These are phyloP conservation scores for Withania somnifera DNA, from an alignment of 305 asterid species.

Conservation along the genomic window DNA sequence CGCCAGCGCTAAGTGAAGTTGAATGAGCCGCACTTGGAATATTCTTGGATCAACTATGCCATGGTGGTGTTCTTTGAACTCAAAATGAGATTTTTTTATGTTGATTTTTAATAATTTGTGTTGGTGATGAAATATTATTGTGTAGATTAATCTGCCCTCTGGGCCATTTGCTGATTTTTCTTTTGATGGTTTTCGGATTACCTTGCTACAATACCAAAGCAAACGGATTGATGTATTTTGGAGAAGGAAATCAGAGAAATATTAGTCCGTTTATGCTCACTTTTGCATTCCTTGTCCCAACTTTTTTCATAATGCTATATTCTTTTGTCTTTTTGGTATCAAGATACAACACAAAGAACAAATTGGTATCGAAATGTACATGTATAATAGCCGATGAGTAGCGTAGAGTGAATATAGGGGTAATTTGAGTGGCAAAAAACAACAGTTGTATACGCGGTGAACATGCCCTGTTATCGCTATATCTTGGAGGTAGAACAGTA, in stretches of 20 bases:
- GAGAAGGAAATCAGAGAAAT: neutral
- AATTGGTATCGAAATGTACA: too few relatives aligned
- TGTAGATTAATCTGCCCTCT: neutral
- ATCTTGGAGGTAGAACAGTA: too few relatives aligned
- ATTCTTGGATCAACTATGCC: neutral
- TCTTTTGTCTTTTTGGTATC: too few relatives aligned
- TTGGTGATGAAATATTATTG: neutral
- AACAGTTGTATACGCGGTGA: too few relatives aligned
- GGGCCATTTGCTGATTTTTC: neutral
- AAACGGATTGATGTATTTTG: neutral
- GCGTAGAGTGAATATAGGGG: too few relatives aligned
- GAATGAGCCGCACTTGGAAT: neutral
- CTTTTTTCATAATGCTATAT: neutral
- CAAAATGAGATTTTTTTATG: neutral
- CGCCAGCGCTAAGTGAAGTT: constrained; percentile 44
- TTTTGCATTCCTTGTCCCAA: neutral
- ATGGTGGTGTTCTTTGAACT: neutral
- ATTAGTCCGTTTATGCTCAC: neutral
- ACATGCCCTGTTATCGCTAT: too few relatives aligned
- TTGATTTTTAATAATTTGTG: neutral
- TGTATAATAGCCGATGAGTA: too few relatives aligned
- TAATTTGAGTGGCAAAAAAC: too few relatives aligned
- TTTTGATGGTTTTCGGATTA: neutral
- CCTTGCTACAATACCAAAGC: neutral
- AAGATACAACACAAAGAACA: too few relatives aligned